Evolutionary conservation across 176 grass and related monocot species (phyloP), one percentile per base, ranked within the genome.

Genomic region (Eleusine coracana): DNA sequence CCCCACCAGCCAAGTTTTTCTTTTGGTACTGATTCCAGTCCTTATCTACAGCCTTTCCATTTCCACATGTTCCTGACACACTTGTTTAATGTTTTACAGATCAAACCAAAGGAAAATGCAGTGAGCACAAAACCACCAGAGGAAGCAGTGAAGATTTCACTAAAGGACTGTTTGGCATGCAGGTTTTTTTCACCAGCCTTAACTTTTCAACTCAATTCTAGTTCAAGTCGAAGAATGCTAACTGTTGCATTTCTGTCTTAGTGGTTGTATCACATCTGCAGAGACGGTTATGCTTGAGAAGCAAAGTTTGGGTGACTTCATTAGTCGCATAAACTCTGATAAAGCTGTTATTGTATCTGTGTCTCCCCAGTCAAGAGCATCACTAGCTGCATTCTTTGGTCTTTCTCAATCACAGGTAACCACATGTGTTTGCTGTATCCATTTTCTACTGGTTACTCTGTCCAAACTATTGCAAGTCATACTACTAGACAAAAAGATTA

Each of bases 241-340:
- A 79, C 52, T 52, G 38, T 61, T 59, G 50, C 50, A 41, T 80
- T 78, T 84, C 87, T 54, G 66, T 88, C 68, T 85, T 82, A 98
- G 96, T 90, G 96, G 96, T 23, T 98, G 96, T 61, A 84, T 98
- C 77, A 95, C 96, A 67, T 98, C 96, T 49, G 96, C 96, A 74
- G 96, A 98, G 76, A 98, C 93, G 2, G 80, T 98, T 79, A 98
- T 98, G 96, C 96, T 98, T 17, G 96, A 98, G 93, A 98, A 98
- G 60, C 96, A 98, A 91, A 96, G 89, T 80, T 77, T 98, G 85
- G 85, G 84, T 83, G 96, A 95, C 79, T 93, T 98, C 70, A 41
- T 98, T 75, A 76, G 77, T 78, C 91, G 85, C 48, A 82, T 88
- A 63, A 91, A 93, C 78, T 91, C 90, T 29, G 76, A 62, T 25